Base-by-base conservation (phyloP, 257 asterid species). In the Handroanthus guayacan region DNA sequence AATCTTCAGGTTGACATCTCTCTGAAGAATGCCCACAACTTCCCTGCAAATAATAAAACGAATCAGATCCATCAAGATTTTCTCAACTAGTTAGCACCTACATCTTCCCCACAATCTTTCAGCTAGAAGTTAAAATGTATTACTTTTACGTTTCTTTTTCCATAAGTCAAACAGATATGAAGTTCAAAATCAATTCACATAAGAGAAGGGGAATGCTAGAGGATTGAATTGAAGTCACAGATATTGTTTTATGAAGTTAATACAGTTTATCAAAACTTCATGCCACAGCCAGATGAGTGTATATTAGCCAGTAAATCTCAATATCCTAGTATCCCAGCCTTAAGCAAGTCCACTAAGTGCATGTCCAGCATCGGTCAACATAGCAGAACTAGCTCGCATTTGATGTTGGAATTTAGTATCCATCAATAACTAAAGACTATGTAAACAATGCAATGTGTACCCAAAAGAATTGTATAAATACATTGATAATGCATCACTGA, bases 21-120 rank as follows among this genome's bases (percentile, higher is more conserved):
- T 79, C 72, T 79, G 86, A 76, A 76, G 71, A 71, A 41, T 57
- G 66, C 77, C 80, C 13, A 78, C 75, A 57, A 67, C 63, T 80
- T 62, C 87, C 83, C 98, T 94, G 90, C 77, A 83, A 34, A 66
- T 43, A 75, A 63, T 34, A 56, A 43, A 54, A 61, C 14, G 7
- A 50, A 69, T 62, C 61, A 83, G 73, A 74, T 48, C 44, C 69
- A 74, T 37, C 55, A n/a, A 67, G 6, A 36, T 18, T 36, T 56
- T 58, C 52, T 44, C 75, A 61, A 38, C 64, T n/a, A 78, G 43
- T 31, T 34, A 17, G 10, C 5, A 55, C 78, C 34, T 43, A 52
- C n/a, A 39, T 51, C 11, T 39, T 63, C 31, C 31, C 64, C 50
- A 50, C 1, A 43, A 63, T 54, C 31, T 31, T 43, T 16, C 17